phyloP scores from a whole-genome alignment of 352 stramenopile genomes.

The Paralagenidium karlingii region DNA sequence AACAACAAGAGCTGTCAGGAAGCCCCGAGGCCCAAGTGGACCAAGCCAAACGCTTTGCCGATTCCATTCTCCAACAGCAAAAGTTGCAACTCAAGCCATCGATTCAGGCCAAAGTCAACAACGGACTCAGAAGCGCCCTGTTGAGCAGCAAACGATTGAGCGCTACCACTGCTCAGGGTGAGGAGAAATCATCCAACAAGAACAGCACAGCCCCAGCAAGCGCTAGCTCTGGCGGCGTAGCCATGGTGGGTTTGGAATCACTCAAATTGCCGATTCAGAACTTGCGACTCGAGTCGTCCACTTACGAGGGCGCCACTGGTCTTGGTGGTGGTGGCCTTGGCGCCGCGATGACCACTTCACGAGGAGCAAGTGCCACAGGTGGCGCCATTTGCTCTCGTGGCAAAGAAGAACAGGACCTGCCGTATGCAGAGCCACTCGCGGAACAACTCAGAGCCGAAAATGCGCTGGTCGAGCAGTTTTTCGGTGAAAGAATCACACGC shows the following conservation, averaged over 20 bases:
- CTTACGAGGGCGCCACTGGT: too few species aligned
- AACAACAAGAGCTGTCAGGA: conserved; percentile 57
- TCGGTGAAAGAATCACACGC: conserved; percentile 59
- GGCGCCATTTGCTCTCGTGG: too few species aligned
- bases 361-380: too few species aligned
- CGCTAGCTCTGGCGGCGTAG: too few species aligned
- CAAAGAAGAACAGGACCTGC: conserved; percentile 55
- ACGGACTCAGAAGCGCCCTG: conserved; percentile 46
- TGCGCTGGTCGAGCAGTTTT: conserved; percentile 23
- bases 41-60: conserved; percentile 59
- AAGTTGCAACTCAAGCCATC: conserved; percentile 55
- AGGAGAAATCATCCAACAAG: too few species aligned
- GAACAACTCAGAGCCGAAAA: conserved; percentile 42
- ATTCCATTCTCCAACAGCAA: conserved; percentile 62
- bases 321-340: too few species aligned
- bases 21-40: conserved; percentile 48
- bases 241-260: too few species aligned
- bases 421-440: conserved; percentile 65
- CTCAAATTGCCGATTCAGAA: too few species aligned
- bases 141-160: conserved; percentile 55
- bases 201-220: too few species aligned
- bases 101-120: conserved; percentile 77
- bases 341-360: too few species aligned
- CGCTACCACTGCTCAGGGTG: too few species aligned
- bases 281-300: too few species aligned